Conservation (phyloP, 768 basidiomycete species). For the Galerina sulciceps region DNA sequence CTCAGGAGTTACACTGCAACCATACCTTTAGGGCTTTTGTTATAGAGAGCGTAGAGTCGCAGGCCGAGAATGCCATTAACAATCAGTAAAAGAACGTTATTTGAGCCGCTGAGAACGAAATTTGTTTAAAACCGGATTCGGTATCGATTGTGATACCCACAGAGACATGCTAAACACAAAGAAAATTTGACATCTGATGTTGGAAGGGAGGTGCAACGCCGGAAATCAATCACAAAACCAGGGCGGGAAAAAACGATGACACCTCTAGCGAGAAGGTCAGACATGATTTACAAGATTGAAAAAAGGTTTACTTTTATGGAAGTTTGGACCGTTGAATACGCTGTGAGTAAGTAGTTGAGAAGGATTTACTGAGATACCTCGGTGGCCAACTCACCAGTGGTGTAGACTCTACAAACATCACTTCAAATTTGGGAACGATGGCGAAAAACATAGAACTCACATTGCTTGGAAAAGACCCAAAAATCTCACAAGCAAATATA, state of each 20-base stretch:
- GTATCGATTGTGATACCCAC: neutral
- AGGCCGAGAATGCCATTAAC: neutral
- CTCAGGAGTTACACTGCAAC: neutral
- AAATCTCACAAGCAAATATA: neutral
- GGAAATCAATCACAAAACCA: neutral
- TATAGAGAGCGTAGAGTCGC: slow-evolving; percentile 3
- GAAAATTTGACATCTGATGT: neutral
- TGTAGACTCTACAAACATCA: neutral
- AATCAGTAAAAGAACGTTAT: neutral
- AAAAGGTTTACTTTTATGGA: neutral
- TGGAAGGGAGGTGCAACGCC: neutral
- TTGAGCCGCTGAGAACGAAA: neutral
- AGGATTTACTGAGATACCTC: neutral
- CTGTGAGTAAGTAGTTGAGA: neutral
- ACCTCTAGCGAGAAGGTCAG: neutral
- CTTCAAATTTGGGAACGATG: neutral
- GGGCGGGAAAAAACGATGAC: neutral
- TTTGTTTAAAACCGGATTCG: neutral
- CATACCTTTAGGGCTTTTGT: neutral
- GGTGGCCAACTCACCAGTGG: neutral
- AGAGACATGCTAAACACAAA: neutral
- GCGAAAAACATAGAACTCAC: neutral
- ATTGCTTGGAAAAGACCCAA: slow-evolving; percentile 1
- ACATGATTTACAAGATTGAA: neutral
- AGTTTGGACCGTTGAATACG: slow-evolving; percentile 1